phyloP scores from a whole-genome alignment of 352 stramenopile genomes.

The Bremia lactucae region DNA sequence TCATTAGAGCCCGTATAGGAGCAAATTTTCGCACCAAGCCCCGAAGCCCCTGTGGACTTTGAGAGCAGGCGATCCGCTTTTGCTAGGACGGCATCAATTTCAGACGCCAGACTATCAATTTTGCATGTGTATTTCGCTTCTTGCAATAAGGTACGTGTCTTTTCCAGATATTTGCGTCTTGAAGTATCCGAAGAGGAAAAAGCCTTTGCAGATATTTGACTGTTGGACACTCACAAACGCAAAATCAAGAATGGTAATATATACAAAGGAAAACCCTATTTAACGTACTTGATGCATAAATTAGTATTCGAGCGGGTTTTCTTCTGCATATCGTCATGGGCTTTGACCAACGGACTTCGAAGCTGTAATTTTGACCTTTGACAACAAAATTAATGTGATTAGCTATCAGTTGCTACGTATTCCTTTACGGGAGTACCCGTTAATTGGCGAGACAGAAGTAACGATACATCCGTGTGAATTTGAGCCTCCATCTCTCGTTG shows the following conservation, averaged over 20 bases:
- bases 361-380: constrained; percentile 6
- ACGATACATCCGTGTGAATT: constrained; percentile 4
- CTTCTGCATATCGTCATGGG: constrained; percentile 10
- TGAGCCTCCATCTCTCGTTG: constrained; percentile 3
- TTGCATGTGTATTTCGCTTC: constrained; percentile 38
- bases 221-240: constrained; percentile 9
- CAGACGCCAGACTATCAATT: constrained; percentile 26
- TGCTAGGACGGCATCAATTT: constrained; percentile 34
- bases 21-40: constrained; percentile 1
- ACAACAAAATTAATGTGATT: constrained; percentile 1
- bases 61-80: constrained; percentile 36
- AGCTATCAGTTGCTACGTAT: not conserved
- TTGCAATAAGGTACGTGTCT: constrained; percentile 34
- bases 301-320: constrained; percentile 42
- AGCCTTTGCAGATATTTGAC: constrained; percentile 21
- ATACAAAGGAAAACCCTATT: no score
- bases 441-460: constrained; percentile 20
- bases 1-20: constrained; percentile 12
- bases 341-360: constrained; percentile 3
- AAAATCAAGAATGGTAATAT: not conserved
- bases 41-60: not conserved
- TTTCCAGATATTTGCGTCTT: constrained; percentile 42
- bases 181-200: constrained; percentile 11
- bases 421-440: constrained; percentile 17
- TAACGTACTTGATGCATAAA: constrained; percentile 38